Conservation (phyloP, 2,329 filamentous ascomycete genomes). For the Nothopassalora personata region DNA sequence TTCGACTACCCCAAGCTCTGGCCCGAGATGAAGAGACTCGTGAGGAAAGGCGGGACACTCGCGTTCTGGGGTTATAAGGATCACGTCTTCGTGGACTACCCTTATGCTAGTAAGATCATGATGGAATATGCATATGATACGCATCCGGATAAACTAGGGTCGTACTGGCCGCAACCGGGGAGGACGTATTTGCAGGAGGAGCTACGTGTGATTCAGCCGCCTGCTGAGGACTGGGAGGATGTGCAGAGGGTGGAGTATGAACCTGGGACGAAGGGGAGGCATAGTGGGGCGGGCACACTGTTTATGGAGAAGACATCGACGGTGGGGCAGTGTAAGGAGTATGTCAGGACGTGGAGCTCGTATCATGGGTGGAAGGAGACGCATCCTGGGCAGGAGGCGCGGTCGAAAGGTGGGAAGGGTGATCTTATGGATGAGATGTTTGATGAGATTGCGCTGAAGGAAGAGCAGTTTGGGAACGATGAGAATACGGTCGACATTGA, state of each 20-base stretch:
- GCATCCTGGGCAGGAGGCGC: conserved; percentile 47
- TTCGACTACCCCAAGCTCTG: conserved; percentile 56
- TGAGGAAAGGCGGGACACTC: conserved; percentile 53
- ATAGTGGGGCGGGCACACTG: conserved; percentile 37
- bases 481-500: conserved; percentile 51
- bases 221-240: conserved; percentile 48
- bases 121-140: conserved; percentile 51
- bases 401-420: conserved; percentile 51
- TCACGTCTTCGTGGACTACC: conserved; percentile 53
- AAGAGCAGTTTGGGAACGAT: conserved; percentile 48
- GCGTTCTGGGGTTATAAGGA: conserved; percentile 65
- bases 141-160: conserved; percentile 47
- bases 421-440: conserved; percentile 61
- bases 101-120: conserved; percentile 50
- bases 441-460: conserved; percentile 52
- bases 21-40: conserved; percentile 50
- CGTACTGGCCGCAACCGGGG: conserved; percentile 59
- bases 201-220: conserved; percentile 49
- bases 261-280: conserved; percentile 42
- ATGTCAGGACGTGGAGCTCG: conserved; percentile 56
- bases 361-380: conserved; percentile 55
- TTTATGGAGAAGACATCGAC: conserved; percentile 53
- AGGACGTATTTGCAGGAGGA: conserved; percentile 51
- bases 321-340: conserved; percentile 56
- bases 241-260: conserved; percentile 54